phyloP scores from a whole-genome alignment of 352 stramenopile genomes.

The Phytophthora ohioensis region DNA sequence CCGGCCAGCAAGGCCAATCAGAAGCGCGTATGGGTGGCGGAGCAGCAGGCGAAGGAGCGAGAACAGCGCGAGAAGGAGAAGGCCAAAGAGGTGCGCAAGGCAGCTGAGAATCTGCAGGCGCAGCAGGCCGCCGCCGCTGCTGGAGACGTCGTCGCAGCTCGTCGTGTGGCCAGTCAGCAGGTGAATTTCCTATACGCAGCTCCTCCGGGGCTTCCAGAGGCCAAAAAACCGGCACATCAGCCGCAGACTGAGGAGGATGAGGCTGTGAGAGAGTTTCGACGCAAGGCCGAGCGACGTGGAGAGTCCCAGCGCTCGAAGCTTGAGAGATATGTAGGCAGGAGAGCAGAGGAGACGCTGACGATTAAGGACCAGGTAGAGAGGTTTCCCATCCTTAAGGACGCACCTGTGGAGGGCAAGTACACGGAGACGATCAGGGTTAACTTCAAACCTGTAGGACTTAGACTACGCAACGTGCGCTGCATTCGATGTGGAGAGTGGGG shows the following conservation, averaged over 20 bases:
- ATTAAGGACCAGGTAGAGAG: conserved; percentile 89
- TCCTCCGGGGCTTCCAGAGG: conserved; percentile 66
- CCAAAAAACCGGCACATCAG: conserved; percentile 42
- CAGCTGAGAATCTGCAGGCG: conserved; percentile 55
- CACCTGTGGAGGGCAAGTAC: conserved; percentile 87
- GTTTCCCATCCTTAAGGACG: conserved; percentile 91
- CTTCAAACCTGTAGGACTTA: conserved; percentile 88
- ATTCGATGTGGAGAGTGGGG: conserved; percentile 87
- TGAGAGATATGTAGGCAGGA: conserved; percentile 76
- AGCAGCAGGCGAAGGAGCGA: conserved; percentile 68
- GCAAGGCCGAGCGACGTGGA: conserved; percentile 56
- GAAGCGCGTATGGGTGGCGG: conserved; percentile 86
- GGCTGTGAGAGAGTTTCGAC: conserved; percentile 71
- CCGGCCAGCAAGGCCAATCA: conserved; percentile 84
- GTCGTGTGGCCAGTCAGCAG: conserved; percentile 57
- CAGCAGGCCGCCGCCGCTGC: conserved; percentile 66
- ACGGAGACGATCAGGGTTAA: conserved; percentile 85
- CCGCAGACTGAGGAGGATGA: conserved; percentile 60
- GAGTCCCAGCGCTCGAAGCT: conserved; percentile 58
- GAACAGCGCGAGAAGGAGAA: conserved; percentile 68
- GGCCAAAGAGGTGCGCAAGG: conserved; percentile 73
- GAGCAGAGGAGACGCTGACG: conserved; percentile 74
- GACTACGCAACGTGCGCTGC: conserved; percentile 86
- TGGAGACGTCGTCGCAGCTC: conserved; percentile 60
- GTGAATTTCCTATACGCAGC: conserved; percentile 83